Evolutionary conservation across 2,329 filamentous ascomycete genomes (phyloP).

Genomic region (Coniochaeta sp.): DNA sequence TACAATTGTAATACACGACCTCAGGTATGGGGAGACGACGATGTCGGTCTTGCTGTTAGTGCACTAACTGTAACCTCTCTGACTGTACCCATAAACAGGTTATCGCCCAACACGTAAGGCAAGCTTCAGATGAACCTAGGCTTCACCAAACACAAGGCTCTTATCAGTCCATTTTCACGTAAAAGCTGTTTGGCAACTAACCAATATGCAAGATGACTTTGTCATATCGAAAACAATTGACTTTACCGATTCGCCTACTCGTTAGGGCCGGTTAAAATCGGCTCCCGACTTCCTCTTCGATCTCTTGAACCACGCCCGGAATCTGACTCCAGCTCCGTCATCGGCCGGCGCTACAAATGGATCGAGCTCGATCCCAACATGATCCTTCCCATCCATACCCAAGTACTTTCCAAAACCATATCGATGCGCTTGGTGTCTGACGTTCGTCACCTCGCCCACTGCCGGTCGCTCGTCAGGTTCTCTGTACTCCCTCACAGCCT

Average conservation of each 20-base stretch:
- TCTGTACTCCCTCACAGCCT: conserved; percentile 25
- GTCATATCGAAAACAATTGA: background rate
- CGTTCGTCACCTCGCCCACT: background rate
- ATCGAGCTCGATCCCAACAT: conserved; percentile 44
- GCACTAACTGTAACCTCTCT: background rate
- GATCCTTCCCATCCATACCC: conserved; percentile 35
- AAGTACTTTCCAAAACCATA: conserved; percentile 45
- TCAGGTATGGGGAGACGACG: background rate
- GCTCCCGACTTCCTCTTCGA: background rate
- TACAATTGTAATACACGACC: background rate
- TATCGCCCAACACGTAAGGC: background rate
- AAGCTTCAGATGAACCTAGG: background rate
- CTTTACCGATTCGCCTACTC: background rate
- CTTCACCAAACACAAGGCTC: background rate
- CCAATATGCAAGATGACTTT: background rate
- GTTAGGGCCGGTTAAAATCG: background rate
- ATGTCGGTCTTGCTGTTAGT: background rate
- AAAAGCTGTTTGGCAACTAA: background rate
- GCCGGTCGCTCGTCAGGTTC: conserved; percentile 8
- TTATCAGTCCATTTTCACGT: background rate
- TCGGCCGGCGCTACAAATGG: conserved; percentile 29
- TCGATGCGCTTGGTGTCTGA: conserved; percentile 4
- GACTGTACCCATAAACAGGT: background rate
- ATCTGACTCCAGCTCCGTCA: background rate
- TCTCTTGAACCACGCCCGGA: background rate